Percentiles rank a stretch among this genome's conserved stretches.
phyloP scores from a whole-genome alignment of 108 stramenopile species.

The Cyclotella kingstonii region DNA sequence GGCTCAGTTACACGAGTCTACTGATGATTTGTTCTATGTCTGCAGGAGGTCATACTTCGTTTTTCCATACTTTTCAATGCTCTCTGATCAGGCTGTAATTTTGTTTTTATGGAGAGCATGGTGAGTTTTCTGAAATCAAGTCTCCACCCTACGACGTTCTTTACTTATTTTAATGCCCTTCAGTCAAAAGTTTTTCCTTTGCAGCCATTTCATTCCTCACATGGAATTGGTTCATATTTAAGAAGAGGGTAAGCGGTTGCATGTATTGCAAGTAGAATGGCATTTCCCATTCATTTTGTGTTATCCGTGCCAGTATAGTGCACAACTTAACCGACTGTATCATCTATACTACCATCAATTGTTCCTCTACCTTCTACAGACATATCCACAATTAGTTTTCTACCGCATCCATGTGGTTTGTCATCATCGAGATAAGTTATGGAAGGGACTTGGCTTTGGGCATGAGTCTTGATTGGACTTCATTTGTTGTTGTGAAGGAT shows the following conservation, averaged over 20 bases:
- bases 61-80: neutral
- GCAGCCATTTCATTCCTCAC: slow-evolving; percentile 22
- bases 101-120: slow-evolving; percentile 28
- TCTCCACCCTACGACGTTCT: neutral
- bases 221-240: slow-evolving; percentile 8
- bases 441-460: neutral
- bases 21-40: slow-evolving; percentile 20
- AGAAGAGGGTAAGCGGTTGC: neutral
- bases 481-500: neutral
- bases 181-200: slow-evolving; percentile 10
- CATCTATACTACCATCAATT: neutral
- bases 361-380: neutral
- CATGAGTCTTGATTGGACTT: neutral
- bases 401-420: neutral
- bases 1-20: slow-evolving; percentile 1
- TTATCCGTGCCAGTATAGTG: slow-evolving; percentile 6
- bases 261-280: slow-evolving; percentile 9
- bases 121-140: slow-evolving; percentile 1
- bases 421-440: neutral
- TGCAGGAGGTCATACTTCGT: neutral
- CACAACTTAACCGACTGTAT: neutral
- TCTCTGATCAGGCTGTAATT: slow-evolving; percentile 13
- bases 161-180: neutral
- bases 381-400: neutral
- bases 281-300: neutral